Conservation (phyloP, 2,329 filamentous ascomycete species). For the Trichoderma atroviride region DNA sequence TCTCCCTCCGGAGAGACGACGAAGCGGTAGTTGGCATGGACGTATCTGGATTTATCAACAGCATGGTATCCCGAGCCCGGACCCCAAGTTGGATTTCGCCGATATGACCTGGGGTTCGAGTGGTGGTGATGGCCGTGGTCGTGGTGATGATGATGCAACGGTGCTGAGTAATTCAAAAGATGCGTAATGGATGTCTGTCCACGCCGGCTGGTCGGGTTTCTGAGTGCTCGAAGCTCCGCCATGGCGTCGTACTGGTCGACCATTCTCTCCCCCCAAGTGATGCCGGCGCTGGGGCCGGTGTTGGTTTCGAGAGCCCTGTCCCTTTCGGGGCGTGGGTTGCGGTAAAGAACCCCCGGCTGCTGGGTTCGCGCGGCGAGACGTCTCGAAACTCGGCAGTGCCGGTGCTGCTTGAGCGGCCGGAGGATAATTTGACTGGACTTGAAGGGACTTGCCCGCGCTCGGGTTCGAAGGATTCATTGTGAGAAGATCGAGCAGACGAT, state of each 20-base stretch:
- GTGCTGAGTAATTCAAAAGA: slow-evolving; percentile 85
- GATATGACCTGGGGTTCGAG: slow-evolving; percentile 55
- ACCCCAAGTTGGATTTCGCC: slow-evolving; percentile 79
- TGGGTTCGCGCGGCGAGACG: slow-evolving; percentile 51
- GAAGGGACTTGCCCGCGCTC: slow-evolving; percentile 55
- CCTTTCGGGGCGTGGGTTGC: slow-evolving; percentile 65
- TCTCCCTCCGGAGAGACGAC: slow-evolving; percentile 81
- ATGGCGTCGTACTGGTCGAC: slow-evolving; percentile 80
- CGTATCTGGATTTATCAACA: slow-evolving; percentile 83
- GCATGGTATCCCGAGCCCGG: slow-evolving; percentile 87
- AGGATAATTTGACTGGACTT: slow-evolving; percentile 47
- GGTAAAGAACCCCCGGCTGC: slow-evolving; percentile 34
- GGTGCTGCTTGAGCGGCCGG: slow-evolving; percentile 46
- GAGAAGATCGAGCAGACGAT: slow-evolving; percentile 14
- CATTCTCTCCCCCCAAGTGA: slow-evolving; percentile 47
- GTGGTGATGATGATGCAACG: slow-evolving; percentile 67
- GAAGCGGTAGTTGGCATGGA: slow-evolving; percentile 97
- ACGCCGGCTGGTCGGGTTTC: slow-evolving; percentile 68
- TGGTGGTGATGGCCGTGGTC: slow-evolving; percentile 51
- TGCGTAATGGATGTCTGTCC: slow-evolving; percentile 98
- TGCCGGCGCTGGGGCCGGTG: slow-evolving; percentile 82
- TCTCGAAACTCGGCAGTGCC: slow-evolving; percentile 53
- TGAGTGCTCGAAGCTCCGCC: slow-evolving; percentile 70
- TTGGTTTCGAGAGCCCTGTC: slow-evolving; percentile 75
- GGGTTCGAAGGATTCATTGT: slow-evolving; percentile 42